These are phyloP conservation scores for Fraxinus sp. DNA, from an alignment of 305 asterid species.

Conservation along the genomic window DNA sequence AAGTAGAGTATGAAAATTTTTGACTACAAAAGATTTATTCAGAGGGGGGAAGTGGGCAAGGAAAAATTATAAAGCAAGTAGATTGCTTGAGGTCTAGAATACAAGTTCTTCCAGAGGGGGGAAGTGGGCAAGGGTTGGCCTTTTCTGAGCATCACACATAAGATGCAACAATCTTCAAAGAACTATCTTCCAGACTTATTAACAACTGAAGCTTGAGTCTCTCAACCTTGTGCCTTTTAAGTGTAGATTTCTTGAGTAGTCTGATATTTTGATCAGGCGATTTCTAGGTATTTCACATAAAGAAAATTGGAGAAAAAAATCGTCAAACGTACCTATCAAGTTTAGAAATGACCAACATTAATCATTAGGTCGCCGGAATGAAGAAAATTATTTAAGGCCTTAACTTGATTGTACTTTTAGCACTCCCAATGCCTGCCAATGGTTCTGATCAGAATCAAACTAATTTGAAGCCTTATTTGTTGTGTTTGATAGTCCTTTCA, in stretches of 20 bases:
- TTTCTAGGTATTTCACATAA: not conserved
- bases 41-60: not conserved
- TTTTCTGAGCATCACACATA: not conserved
- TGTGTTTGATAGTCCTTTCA: not conserved
- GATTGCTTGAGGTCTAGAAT: constrained; percentile 16
- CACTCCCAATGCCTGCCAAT: not conserved
- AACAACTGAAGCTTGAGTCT: not conserved
- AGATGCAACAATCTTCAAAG: constrained; percentile 2
- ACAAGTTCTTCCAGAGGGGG: constrained; percentile 7
- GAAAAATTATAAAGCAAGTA: not conserved
- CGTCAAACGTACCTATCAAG: not conserved
- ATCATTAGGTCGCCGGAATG: not conserved
- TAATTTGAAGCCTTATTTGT: not conserved
- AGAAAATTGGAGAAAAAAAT: not conserved
- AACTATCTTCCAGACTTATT: not conserved
- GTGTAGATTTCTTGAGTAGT: not conserved
- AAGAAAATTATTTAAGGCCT: not conserved
- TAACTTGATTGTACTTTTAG: not conserved
- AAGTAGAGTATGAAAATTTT: not conserved
- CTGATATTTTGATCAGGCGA: not conserved
- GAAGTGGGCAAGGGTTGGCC: constrained; percentile 3
- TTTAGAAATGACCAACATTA: not conserved
- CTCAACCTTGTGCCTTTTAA: not conserved
- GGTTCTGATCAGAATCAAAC: not conserved
- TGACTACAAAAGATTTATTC: not conserved